A percentile compares a stretch with the other conserved stretches of the same genome.
These are phyloP conservation scores for Aspergillus haitiensis DNA, from an alignment of 495 filamentous ascomycete species.

Conservation along the genomic window DNA sequence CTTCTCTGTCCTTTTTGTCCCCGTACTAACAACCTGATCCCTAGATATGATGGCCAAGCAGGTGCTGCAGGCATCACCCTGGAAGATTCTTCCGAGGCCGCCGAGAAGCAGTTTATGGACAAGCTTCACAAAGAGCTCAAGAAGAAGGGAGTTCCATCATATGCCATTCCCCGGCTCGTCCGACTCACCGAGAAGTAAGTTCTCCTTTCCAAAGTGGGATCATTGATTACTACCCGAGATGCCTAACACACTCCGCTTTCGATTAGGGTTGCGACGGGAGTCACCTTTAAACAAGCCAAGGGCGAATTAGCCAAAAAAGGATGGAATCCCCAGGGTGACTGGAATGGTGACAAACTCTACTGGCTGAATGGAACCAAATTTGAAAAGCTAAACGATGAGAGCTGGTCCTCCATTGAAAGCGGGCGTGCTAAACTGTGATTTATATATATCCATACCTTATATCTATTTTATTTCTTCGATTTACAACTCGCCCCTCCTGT, in stretches of 20 bases:
- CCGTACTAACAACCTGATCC: neutral
- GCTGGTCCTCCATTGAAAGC: constrained; percentile 48
- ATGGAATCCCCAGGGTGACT: constrained; percentile 43
- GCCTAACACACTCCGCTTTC: neutral
- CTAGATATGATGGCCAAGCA: constrained; percentile 54
- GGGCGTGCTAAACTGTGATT: constrained; percentile 48
- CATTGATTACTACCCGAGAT: neutral
- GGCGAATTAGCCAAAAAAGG: constrained; percentile 47
- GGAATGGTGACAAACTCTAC: constrained; percentile 44
- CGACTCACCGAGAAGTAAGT: constrained; percentile 52
- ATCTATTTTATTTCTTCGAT: no score
- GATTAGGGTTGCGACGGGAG: constrained; percentile 47
- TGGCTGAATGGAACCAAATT: constrained; percentile 50
- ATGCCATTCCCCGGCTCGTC: constrained; percentile 50
- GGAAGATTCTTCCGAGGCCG: constrained; percentile 32
- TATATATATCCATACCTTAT: neutral
- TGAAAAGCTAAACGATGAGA: constrained; percentile 37
- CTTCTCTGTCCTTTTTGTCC: no score
- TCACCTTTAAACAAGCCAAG: constrained; percentile 56
- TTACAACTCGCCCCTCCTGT: no score
- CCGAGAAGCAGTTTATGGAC: constrained; percentile 37
- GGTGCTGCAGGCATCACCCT: constrained; percentile 53
- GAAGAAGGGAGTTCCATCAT: constrained; percentile 51
- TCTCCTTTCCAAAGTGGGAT: neutral
- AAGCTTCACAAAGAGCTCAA: constrained; percentile 42